A percentile compares a stretch with the other conserved stretches of the same genome.
These are phyloP conservation scores for Aureoboletus auriporus DNA, from an alignment of 768 basidiomycete species.

Conservation along the genomic window DNA sequence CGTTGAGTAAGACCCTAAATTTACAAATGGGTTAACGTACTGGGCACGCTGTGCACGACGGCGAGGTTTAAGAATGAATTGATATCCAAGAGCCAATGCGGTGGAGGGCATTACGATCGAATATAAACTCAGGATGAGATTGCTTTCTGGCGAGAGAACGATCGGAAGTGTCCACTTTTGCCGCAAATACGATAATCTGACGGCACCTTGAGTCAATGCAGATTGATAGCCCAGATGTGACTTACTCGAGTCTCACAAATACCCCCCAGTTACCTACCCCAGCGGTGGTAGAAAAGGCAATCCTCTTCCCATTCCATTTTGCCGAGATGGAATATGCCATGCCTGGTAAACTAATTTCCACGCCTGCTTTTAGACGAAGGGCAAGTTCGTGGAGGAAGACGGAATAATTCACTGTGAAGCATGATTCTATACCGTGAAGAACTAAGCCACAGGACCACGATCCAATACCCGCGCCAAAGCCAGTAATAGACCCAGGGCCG, in stretches of 20 bases:
- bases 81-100: constrained; percentile 49
- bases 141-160: constrained; percentile 46
- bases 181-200: constrained; percentile 52
- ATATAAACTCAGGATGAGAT: constrained; percentile 46
- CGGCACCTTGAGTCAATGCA: constrained; percentile 13
- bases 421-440: constrained; percentile 45
- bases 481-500: constrained; percentile 46
- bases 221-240: neutral
- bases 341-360: constrained; percentile 49
- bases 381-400: constrained; percentile 54
- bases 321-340: constrained; percentile 40
- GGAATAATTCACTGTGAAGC: constrained; percentile 48
- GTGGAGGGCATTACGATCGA: constrained; percentile 54
- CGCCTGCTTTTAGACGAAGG: constrained; percentile 43
- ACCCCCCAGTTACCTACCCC: constrained; percentile 46
- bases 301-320: constrained; percentile 46
- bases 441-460: constrained; percentile 48
- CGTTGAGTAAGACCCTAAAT: constrained; percentile 16
- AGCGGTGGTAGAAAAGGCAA: constrained; percentile 42
- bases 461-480: constrained; percentile 43
- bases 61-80: constrained; percentile 53
- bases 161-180: constrained; percentile 59
- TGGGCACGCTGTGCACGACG: constrained; percentile 48
- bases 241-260: constrained; percentile 53
- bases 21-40: constrained; percentile 34